Percentiles rank a stretch among this genome's conserved stretches.
Evolutionary conservation across 805 yeast genomes (phyloP).

Genomic region (Saccharomycopsis malanga): DNA sequence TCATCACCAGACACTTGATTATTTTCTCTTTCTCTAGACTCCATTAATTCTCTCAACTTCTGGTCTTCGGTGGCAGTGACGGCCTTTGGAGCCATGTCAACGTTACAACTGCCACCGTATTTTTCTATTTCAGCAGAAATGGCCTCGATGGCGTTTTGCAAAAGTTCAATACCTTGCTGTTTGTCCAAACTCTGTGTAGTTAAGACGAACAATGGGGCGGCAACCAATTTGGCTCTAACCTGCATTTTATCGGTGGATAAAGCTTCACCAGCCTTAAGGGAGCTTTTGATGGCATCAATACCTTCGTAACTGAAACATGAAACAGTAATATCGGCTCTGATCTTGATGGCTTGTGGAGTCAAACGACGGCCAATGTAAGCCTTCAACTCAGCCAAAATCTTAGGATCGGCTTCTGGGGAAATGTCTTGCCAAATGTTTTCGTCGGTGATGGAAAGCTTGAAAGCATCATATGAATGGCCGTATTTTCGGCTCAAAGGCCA

Average conservation of each 20-base stretch:
- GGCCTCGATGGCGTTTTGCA: conserved; percentile 72
- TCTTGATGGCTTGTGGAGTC: conserved; percentile 96
- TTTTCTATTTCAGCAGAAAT: conserved; percentile 63
- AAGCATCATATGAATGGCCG: conserved; percentile 97
- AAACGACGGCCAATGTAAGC: conserved; percentile 84
- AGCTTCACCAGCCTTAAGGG: conserved; percentile 80
- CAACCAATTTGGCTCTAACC: conserved; percentile 89
- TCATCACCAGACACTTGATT: conserved; percentile 75
- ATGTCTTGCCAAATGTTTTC: conserved; percentile 75
- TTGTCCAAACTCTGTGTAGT: conserved; percentile 92
- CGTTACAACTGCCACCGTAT: conserved; percentile 80
- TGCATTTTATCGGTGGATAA: conserved; percentile 78
- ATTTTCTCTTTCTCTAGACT: conserved; percentile 85
- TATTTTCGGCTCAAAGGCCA: conserved; percentile 96
- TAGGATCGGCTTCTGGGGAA: conserved; percentile 52
- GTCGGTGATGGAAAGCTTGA: conserved; percentile 92
- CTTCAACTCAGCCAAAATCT: conserved; percentile 73
- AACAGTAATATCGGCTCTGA: conserved; percentile 97
- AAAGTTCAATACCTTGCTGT: conserved; percentile 72
- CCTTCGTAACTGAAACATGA: conserved; percentile 97
- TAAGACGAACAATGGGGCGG: conserved; percentile 93
- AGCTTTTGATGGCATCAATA: conserved; percentile 90
- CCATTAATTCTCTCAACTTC: conserved; percentile 91
- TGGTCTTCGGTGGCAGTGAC: conserved; percentile 98
- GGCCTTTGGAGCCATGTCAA: conserved; percentile 98